Base-by-base conservation (phyloP, 768 basidiomycete genomes). In the Boletellus ananas region DNA sequence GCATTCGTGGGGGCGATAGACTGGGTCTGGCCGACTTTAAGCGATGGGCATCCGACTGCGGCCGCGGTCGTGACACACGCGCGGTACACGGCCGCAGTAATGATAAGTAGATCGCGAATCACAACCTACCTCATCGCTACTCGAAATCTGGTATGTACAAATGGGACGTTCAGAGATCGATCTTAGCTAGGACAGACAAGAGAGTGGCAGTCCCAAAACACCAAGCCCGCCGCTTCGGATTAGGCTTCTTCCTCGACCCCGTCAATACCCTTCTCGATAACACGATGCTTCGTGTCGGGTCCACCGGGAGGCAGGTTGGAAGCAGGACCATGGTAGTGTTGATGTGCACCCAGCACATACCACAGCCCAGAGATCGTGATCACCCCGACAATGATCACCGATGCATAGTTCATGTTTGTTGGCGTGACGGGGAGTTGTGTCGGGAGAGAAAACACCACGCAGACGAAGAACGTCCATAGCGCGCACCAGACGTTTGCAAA, bases 281-380 rank as follows among this genome's bases (percentile, higher is more conserved):
- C 20, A 7, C 10, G 23, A 9, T 7, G 29, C 29, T 29, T 11
- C 9, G 3, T 29, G 9, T 29, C 29, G 3, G 29, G 14, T 43
- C 8, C 29, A 4, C 21, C 49, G 18, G 49, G 17, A 18, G 58
- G 66, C 44, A 81, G 56, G 61, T 80, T 79, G 44, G 80, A 78
- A 55, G 74, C 72, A 23, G 82, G 81, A 16, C 83, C 82, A 36
- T 71, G 70, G 58, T 81, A 83, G 56, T 82, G 77, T 45, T 68
- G 73, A 50, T 76, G 77, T 21, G 79, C 83, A 29, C 74, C 70
- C 20, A 74, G 50, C 50, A 77, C 52, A 63, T 82, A 84, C 81
- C 81, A 84, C 3, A 69, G 44, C 34, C 79, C 75, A 46, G 60
- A 55, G 8, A 37, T 1, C 14, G 40, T 47, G 17, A 64, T 46